A percentile compares a stretch with the other conserved stretches of the same genome.
Conservation (phyloP, 2,329 filamentous ascomycete genomes). For the Neopestalotiopsis sp. region DNA sequence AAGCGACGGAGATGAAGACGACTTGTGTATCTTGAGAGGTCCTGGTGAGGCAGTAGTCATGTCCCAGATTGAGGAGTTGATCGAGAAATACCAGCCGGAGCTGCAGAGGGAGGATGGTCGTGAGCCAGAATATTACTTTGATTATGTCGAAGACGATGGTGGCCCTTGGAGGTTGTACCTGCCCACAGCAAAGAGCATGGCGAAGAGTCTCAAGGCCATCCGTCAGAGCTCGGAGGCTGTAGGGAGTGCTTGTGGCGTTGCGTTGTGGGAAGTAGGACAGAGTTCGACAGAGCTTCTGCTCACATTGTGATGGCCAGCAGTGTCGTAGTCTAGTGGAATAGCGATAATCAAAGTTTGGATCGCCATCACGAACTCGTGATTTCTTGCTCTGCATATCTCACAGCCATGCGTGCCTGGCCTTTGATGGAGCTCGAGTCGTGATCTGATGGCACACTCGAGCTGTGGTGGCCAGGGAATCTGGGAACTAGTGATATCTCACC, state of each 20-base stretch:
- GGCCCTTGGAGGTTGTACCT: conserved; percentile 11
- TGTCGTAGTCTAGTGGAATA: not conserved
- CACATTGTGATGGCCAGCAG: not conserved
- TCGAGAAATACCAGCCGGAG: conserved; percentile 1
- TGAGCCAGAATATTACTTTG: conserved; percentile 13
- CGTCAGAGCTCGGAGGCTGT: not conserved
- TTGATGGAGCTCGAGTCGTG: not conserved
- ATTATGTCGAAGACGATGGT: conserved; percentile 13
- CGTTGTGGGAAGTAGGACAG: conserved; percentile 16
- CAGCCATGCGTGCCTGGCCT: conserved; percentile 7
- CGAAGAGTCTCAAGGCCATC: not conserved
- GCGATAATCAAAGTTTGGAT: not conserved
- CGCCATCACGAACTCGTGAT: not conserved
- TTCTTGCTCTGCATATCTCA: not conserved
- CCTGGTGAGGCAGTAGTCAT: not conserved
- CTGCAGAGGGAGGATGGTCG: not conserved
- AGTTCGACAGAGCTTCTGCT: conserved; percentile 6
- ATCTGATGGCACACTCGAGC: not conserved
- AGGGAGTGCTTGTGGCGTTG: not conserved
- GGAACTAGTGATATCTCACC: not conserved
- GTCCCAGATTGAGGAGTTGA: conserved; percentile 8
- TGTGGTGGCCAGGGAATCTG: not conserved
- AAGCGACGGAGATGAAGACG: not conserved
- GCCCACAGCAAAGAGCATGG: conserved; percentile 6
- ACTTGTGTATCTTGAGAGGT: conserved; percentile 4